These are phyloP conservation scores for Wakefieldia striispora DNA, from an alignment of 768 basidiomycete species.

Conservation along the genomic window DNA sequence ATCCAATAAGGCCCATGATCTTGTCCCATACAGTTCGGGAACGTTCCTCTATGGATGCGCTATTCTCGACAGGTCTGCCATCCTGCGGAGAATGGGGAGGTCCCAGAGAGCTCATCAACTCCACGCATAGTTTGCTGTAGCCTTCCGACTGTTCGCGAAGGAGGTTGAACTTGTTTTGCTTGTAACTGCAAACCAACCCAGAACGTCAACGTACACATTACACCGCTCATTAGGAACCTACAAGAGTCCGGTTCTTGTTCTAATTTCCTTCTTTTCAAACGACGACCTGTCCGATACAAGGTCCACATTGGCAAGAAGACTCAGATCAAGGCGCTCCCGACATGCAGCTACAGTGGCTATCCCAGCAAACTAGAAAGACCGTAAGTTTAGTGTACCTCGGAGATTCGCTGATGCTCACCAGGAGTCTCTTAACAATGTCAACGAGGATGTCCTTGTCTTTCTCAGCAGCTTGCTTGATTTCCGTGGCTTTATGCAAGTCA, in stretches of 20 bases:
- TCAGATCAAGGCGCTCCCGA: constrained; percentile 71
- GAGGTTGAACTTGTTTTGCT: constrained; percentile 98
- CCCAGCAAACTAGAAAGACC: constrained; percentile 46
- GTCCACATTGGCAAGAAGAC: constrained; percentile 59
- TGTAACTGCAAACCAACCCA: constrained; percentile 60
- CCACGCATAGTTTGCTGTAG: constrained; percentile 87
- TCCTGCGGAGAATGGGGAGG: constrained; percentile 69
- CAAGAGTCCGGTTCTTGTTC: constrained; percentile 80
- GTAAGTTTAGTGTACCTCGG: neutral
- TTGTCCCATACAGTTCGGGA: constrained; percentile 76
- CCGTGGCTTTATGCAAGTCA: constrained; percentile 35
- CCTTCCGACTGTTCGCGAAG: constrained; percentile 97
- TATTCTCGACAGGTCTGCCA: constrained; percentile 61
- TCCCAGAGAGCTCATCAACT: constrained; percentile 76
- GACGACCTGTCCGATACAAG: constrained; percentile 65
- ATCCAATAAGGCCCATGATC: constrained; percentile 86
- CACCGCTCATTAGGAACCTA: constrained; percentile 38
- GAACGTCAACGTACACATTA: constrained; percentile 1
- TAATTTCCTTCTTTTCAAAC: constrained; percentile 77
- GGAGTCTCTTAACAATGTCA: constrained; percentile 54
- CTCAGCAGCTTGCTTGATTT: constrained; percentile 53
- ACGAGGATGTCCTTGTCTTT: constrained; percentile 62
- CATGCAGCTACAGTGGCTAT: constrained; percentile 61
- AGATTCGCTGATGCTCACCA: constrained; percentile 39
- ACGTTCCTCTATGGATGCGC: constrained; percentile 56